Evolutionary conservation across 805 yeast genomes (phyloP), one percentile per base, ranked within the genome.

Genomic region (Candida suzukii): DNA sequence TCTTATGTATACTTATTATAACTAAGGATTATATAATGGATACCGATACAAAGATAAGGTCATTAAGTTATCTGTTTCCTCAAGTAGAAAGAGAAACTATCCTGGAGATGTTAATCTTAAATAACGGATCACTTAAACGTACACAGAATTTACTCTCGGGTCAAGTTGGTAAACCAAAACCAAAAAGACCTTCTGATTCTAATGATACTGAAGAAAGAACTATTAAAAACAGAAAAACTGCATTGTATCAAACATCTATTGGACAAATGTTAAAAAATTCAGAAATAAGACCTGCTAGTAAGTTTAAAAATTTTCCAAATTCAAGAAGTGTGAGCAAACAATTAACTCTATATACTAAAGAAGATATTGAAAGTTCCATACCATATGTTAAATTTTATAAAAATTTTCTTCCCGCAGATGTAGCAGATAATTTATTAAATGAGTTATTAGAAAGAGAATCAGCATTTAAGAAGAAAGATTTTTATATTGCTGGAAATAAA

Each of bases 401-500:
- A 35, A 66, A 74, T 46, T 76, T 80, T 33, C 59, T 85, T 3
- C 82, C 86, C 0, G 44, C 56, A 0, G 64, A 68, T 0, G 43
- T 75, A 9, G 76, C 87, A 0, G 66, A 73, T 25, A 48, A 49
- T 0, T 51, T 82, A 2, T 57, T 80, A 2, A 41, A 51, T 12
- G 62, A 66, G 17, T 60, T 81, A 13, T 42, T 73, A 45, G 55
- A 63, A 1, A 75, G 72, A 29, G 57, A 66, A 5, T 49, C 62
- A 1, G 41, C 47, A 0, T 76, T 78, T 62, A 50, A 47, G 1
- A 56, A 63, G 9, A 66, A 70, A 20, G 63, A 68, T 47, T 85
- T 85, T 53, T 69, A 74, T 43, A 61, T 85, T 10, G 83, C 82
- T 48, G 88, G 82, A 1, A 74, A 80, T 16, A 57, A 66, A 39